phyloP scores from a whole-genome alignment of 306 rosid species.

The Cucurbita moschata region DNA sequence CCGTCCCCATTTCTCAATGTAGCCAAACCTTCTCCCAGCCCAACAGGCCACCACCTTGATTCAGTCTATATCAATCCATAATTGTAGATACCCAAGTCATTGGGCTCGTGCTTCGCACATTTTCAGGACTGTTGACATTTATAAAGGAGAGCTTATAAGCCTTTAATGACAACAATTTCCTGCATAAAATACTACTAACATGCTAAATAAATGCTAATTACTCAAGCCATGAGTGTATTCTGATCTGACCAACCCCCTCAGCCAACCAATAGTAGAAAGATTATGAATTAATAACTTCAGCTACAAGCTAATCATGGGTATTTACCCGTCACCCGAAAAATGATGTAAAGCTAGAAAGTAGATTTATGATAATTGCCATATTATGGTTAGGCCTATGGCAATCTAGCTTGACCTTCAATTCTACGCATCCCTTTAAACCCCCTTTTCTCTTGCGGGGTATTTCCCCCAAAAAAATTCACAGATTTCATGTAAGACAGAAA shows the following conservation, averaged over 20 bases:
- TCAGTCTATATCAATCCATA: slow-evolving; percentile 20
- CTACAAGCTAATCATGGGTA: slow-evolving; percentile 29
- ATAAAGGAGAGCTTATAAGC: slow-evolving; percentile 8
- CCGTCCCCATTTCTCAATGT: slow-evolving; percentile 64
- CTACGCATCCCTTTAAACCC: slow-evolving; percentile 19
- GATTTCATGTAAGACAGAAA: background rate
- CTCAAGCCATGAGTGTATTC: slow-evolving; percentile 20
- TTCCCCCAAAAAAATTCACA: background rate
- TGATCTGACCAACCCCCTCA: slow-evolving; percentile 26
- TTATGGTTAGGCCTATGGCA: slow-evolving; percentile 13
- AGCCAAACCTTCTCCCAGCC: slow-evolving; percentile 12
- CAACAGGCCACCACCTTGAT: slow-evolving; percentile 14
- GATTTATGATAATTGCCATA: slow-evolving; percentile 7
- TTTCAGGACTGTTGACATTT: slow-evolving; percentile 21
- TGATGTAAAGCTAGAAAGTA: slow-evolving; percentile 18
- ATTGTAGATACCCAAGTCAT: slow-evolving; percentile 2
- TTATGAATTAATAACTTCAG: slow-evolving; percentile 24
- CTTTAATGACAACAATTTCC: slow-evolving; percentile 18
- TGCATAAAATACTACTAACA: slow-evolving; percentile 10
- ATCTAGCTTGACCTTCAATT: slow-evolving; percentile 26
- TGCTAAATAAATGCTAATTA: slow-evolving; percentile 4
- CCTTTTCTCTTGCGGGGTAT: background rate
- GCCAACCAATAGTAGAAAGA: slow-evolving; percentile 12
- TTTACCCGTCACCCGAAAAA: slow-evolving; percentile 32
- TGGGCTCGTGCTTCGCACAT: slow-evolving; percentile 19